phyloP scores from a whole-genome alignment of 2,329 filamentous ascomycete genomes.

The Botryotinia narcissicola region DNA sequence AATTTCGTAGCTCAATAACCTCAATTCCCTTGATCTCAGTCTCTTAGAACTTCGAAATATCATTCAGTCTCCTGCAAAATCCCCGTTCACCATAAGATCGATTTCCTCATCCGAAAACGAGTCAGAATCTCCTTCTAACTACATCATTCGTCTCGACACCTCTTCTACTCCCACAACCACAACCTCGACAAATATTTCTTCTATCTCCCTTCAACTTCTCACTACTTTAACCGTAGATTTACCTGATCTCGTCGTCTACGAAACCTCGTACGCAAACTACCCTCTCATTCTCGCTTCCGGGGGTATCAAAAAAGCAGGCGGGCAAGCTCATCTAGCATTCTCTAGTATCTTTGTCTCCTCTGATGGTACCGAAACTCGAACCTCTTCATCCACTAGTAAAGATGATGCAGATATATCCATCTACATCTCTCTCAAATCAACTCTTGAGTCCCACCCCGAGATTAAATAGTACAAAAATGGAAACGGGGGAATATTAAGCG shows the following conservation, averaged over 20 bases:
- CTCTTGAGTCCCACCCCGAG: conserved; percentile 38
- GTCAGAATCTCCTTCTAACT: conserved; percentile 31
- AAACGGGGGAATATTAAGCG: conserved; percentile 41
- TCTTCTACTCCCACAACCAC: conserved; percentile 23
- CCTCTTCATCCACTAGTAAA: conserved; percentile 29
- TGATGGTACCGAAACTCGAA: conserved; percentile 34
- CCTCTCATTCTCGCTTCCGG: conserved; percentile 44
- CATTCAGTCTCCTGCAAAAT: conserved; percentile 40
- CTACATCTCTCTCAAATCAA: conserved; percentile 42
- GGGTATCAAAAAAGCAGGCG: conserved; percentile 44
- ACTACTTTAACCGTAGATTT: conserved; percentile 40
- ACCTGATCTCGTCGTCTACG: conserved; percentile 45
- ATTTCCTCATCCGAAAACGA: conserved; percentile 32
- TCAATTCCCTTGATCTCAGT: conserved; percentile 38
- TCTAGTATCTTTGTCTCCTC: conserved; percentile 37
- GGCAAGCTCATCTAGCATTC: conserved; percentile 38
- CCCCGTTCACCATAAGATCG: conserved; percentile 41
- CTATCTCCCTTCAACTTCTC: conserved; percentile 37
- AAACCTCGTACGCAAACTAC: conserved; percentile 47
- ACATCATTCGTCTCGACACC: conserved; percentile 41
- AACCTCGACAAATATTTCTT: conserved; percentile 23
- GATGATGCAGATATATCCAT: conserved; percentile 44
- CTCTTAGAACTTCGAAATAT: conserved; percentile 42
- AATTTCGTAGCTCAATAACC: conserved; percentile 10
- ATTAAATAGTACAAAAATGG: conserved; percentile 43